These are phyloP conservation scores for Xylogone sp. DNA, from an alignment of 2,329 filamentous ascomycete species.

Conservation along the genomic window DNA sequence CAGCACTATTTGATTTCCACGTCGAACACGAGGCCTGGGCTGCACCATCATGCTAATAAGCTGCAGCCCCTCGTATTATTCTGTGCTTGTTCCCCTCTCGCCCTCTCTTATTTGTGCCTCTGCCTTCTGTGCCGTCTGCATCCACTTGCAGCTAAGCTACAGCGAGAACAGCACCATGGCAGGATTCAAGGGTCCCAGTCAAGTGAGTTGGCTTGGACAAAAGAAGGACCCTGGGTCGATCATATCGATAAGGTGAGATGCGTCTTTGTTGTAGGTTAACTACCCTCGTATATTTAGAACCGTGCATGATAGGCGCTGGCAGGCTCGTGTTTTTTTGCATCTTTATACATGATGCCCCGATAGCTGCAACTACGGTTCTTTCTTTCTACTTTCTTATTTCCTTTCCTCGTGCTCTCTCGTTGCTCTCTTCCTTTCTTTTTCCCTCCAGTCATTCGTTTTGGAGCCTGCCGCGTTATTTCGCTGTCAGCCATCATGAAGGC, in stretches of 20 bases:
- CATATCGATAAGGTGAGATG: neutral
- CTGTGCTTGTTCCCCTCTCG: neutral
- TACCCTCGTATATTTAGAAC: neutral
- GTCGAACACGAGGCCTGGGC: neutral
- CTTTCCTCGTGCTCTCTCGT: neutral
- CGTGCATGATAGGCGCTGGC: neutral
- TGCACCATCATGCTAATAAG: neutral
- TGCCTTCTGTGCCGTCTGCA: neutral
- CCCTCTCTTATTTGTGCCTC: neutral
- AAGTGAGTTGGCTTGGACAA: no score
- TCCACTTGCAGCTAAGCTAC: no score
- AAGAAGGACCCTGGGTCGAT: neutral
- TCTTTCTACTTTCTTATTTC: neutral
- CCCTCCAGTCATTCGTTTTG: neutral
- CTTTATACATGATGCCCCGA: neutral
- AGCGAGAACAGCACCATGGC: no score
- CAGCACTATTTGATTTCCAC: neutral
- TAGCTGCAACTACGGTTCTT: neutral
- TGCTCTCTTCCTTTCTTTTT: neutral
- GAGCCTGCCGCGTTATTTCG: neutral
- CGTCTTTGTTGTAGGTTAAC: neutral
- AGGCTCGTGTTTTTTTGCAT: neutral
- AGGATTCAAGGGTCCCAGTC: no score
- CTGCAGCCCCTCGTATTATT: neutral
- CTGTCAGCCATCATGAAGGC: neutral